Base-by-base conservation (phyloP, 805 yeast species). In the Alloascoidea africana region DNA sequence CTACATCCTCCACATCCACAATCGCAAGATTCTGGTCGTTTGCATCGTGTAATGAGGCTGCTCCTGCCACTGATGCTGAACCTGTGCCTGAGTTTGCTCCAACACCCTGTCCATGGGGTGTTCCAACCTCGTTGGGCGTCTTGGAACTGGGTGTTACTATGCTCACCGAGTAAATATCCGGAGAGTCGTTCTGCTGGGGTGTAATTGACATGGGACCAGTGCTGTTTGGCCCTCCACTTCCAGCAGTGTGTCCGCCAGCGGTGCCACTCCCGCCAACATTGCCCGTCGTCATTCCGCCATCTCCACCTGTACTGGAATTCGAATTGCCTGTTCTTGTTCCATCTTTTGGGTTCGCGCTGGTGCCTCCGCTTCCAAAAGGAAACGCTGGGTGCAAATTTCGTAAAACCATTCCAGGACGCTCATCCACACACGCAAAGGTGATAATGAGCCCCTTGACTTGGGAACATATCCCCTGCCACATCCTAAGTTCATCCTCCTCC, bases 401-500 rank as follows among this genome's bases (percentile, higher is more conserved):
- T 4, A 44, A 14, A n/a, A 44, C 32, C 15, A 46, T 17, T 1
- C 49, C 42, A 3, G 47, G 38, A 16, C 36, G 37, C 14, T 32
- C 17, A 14, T 41, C 35, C 4, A 43, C 39, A 27, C 41, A 41
- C 18, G 42, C 30, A 13, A 44, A 32, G 32, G 40, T 46, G 14
- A 36, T 19, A 14, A 39, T 36, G 13, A 44, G 36, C n/a, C 19
- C 39, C 5, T 32, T 37, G 42, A 16, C n/a, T 43, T 48, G 2
- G 46, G 30, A 23, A 23, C 8, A 34, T 5, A 51, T 36, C 17
- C 43, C 33, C 17, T 34, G 39, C 62, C 62, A 57, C 30, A 46
- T 40, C 4, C 43, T 41, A 13, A 49, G 36, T 40, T 61, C 66
- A 17, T 46, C 49, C 5, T 45, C 47, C 3, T 48, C 48, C 56